Evolutionary conservation across 768 basidiomycete genomes (phyloP), one percentile per base, ranked within the genome.

Genomic region (Stropharia rugosoannulata): DNA sequence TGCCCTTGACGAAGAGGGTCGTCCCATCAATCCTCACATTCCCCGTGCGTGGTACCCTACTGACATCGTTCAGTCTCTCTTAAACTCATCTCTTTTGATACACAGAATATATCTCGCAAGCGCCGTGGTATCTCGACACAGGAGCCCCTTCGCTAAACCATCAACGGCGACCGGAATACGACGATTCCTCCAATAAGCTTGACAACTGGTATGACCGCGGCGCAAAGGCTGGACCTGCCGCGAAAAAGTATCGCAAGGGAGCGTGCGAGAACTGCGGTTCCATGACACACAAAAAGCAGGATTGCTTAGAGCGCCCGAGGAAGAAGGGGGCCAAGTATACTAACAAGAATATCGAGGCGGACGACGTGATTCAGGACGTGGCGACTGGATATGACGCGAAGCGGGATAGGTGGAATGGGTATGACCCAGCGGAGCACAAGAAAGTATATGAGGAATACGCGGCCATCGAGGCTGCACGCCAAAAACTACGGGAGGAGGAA

Each of bases 251-350:
- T 68, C 84, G 97, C 60, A 95, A 96, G 68, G 97, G 97, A 35
- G 97, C 97, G 27, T 99, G 97, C 76, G 95, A 98, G 76, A 99
- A 99, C 67, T 99, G 97, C 61, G 97, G 97, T 55, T 91, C 97
- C 15, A 88, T 98, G 81, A 93, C 94, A 0, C 97, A 99, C 76
- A 89, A 90, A 70, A 82, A 78, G 57, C 77, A 83, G 66, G 97
- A 99, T 68, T 99, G 97, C 71, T 80, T 98, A 45, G 97, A 99
- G 71, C 87, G 97, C 55, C 97, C 97, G 38, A 85, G 97, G 56
- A 95, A 93, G 79, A 92, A 92, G 68, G 96, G 96, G 41, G 97
- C 97, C 47, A 97, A 87, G 72, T 98, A 78, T 69, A 93, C 95
- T 46, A 89, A 88, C 73, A 89, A 84, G 70, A 77, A 96, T 66